phyloP scores from a whole-genome alignment of 73 alveolate genomes.

The Paramecium tetraurelia region DNA sequence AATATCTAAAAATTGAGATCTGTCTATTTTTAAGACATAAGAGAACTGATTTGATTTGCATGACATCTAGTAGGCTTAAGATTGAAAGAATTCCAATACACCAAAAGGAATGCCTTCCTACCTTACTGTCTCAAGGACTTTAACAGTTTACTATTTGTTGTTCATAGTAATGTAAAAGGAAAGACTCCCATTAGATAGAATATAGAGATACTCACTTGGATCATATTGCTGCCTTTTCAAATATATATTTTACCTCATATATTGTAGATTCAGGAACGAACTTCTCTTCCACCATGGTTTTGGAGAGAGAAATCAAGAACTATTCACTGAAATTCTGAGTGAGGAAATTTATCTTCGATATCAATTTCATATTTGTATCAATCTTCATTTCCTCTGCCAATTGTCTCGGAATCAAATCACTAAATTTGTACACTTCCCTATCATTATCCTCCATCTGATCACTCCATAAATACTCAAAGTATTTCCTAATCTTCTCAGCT shows the following conservation, averaged over 20 bases:
- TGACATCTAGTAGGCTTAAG: not conserved
- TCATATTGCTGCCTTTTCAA: not conserved
- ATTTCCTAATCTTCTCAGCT: conserved; percentile 10
- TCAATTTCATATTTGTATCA: not conserved
- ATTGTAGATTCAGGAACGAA: not conserved
- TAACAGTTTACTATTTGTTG: not conserved
- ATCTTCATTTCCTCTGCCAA: conserved; percentile 29
- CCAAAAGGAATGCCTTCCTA: conserved; percentile 30
- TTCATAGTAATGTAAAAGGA: not conserved
- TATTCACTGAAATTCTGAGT: conserved; percentile 11
- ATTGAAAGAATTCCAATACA: not conserved
- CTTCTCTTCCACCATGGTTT: conserved; percentile 15
- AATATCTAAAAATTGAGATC: not conserved
- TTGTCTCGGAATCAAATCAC: not conserved
- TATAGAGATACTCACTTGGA: not conserved
- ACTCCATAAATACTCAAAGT: conserved; percentile 33
- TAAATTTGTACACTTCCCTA: not conserved
- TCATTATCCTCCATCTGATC: conserved; percentile 38
- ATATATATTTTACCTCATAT: not conserved
- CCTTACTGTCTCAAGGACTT: not conserved
- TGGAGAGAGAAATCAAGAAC: not conserved
- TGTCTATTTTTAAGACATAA: conserved; percentile 11
- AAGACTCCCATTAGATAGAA: not conserved
- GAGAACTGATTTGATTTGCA: conserved; percentile 22
- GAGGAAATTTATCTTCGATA: not conserved